Percentiles rank a stretch among this genome's conserved stretches.
Conservation (phyloP, 352 stramenopile species). For the Phytophthora pluvialis region DNA sequence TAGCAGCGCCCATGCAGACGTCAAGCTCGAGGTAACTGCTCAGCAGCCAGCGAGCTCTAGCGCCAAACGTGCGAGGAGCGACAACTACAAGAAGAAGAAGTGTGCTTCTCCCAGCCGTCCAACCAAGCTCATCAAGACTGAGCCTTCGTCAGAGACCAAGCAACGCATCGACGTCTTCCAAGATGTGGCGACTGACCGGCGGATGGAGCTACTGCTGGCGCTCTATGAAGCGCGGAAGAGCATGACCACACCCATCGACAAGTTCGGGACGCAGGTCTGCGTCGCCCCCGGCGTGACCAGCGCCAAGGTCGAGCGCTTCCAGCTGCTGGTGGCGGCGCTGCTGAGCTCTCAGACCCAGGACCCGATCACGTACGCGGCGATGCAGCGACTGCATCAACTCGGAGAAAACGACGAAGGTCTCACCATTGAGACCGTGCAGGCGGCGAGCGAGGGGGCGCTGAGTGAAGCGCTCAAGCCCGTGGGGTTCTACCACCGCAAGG, state of each 20-base stretch:
- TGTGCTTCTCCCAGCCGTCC: constrained; percentile 1
- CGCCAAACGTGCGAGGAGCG: constrained; percentile 28
- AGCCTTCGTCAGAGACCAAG: constrained; percentile 12
- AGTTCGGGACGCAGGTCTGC: constrained; percentile 73
- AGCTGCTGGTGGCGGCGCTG: constrained; percentile 67
- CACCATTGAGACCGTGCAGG: constrained; percentile 50
- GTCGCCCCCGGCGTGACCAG: constrained; percentile 33
- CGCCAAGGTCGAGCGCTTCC: constrained; percentile 55
- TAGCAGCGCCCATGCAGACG: constrained; percentile 13
- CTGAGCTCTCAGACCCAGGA: constrained; percentile 83
- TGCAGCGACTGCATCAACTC: constrained; percentile 67
- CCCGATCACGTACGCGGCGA: constrained; percentile 68
- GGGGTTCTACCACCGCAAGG: constrained; percentile 80
- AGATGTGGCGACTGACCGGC: constrained; percentile 9
- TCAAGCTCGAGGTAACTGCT: constrained; percentile 17
- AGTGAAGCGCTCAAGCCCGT: constrained; percentile 65
- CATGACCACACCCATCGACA: constrained; percentile 64
- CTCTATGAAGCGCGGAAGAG: constrained; percentile 43
- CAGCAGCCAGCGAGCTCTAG: background rate
- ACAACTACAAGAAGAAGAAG: constrained; percentile 11
- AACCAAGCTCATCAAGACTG: constrained; percentile 19
- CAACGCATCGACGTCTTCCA: background rate
- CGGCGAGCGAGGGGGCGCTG: constrained; percentile 40
- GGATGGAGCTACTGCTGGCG: constrained; percentile 45
- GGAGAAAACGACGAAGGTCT: constrained; percentile 46